A percentile compares a stretch with the other conserved stretches of the same genome.
These are phyloP conservation scores for Collariella sp. DNA, from an alignment of 495 filamentous ascomycete genomes.

Conservation along the genomic window DNA sequence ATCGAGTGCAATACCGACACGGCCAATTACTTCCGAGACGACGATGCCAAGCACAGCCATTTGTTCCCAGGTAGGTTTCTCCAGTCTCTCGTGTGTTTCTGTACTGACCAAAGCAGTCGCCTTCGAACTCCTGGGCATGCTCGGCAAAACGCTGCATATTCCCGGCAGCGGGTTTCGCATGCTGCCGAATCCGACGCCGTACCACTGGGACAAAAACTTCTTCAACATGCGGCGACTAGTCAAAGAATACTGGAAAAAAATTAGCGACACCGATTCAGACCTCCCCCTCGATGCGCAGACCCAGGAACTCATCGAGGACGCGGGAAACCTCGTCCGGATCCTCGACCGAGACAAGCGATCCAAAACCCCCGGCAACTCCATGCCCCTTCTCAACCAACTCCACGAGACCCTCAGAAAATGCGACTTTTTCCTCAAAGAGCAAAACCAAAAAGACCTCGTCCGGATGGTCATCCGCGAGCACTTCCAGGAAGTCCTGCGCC, in stretches of 20 bases:
- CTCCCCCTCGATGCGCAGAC: not conserved
- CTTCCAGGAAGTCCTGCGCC: slow-evolving; percentile 29
- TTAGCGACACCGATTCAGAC: slow-evolving; percentile 11
- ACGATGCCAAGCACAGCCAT: slow-evolving; percentile 31
- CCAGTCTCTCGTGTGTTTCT: no score
- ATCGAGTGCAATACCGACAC: slow-evolving; percentile 39
- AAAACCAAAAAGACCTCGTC: slow-evolving; percentile 21
- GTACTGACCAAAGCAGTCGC: slow-evolving; percentile 31
- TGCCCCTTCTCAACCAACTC: slow-evolving; percentile 29
- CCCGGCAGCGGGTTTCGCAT: slow-evolving; percentile 34
- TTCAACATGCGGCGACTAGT: slow-evolving; percentile 31
- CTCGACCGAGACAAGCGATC: slow-evolving; percentile 8
- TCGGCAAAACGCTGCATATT: slow-evolving; percentile 38
- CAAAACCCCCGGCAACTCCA: slow-evolving; percentile 17
- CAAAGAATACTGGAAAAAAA: slow-evolving; percentile 23
- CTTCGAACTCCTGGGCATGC: slow-evolving; percentile 46
- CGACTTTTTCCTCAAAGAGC: slow-evolving; percentile 24
- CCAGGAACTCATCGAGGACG: slow-evolving; percentile 10
- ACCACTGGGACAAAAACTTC: slow-evolving; percentile 38
- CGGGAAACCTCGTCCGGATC: slow-evolving; percentile 5
- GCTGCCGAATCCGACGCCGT: slow-evolving; percentile 43
- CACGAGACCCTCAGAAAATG: slow-evolving; percentile 30
- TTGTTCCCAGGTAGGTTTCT: slow-evolving; percentile 38
- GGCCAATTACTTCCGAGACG: slow-evolving; percentile 29
- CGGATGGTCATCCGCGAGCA: slow-evolving; percentile 30